Evolutionary conservation across 257 asterid genomes (phyloP).

Genomic region (Craterostigma plantagineum): DNA sequence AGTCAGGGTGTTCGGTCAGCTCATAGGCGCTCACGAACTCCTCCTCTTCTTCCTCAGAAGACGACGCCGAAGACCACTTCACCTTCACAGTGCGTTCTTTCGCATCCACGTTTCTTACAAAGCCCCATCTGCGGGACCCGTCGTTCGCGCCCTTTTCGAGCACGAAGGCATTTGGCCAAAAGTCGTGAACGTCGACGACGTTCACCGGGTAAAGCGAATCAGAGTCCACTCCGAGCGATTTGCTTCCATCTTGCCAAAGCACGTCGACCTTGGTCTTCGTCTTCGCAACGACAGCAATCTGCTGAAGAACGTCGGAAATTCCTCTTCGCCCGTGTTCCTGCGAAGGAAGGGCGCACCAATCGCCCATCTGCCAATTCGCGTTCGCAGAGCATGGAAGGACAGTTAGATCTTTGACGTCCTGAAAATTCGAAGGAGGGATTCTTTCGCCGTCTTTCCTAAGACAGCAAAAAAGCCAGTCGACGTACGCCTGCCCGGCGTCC

Average conservation of each 20-base stretch:
- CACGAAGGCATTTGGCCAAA: slow-evolving; percentile 64
- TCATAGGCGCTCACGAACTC: slow-evolving; percentile 90
- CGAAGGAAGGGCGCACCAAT: slow-evolving; percentile 63
- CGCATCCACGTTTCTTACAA: slow-evolving; percentile 55
- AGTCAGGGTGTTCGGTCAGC: slow-evolving; percentile 74
- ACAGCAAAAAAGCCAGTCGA: slow-evolving; percentile 65
- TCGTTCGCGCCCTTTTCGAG: slow-evolving; percentile 49
- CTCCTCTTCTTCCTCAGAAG: slow-evolving; percentile 21
- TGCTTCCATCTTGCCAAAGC: slow-evolving; percentile 85
- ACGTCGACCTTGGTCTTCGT: slow-evolving; percentile 61
- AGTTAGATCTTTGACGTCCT: slow-evolving; percentile 30
- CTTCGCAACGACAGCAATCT: slow-evolving; percentile 45
- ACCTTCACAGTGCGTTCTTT: slow-evolving; percentile 76
- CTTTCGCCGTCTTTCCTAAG: slow-evolving; percentile 17
- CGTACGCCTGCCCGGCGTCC: slow-evolving; percentile 51
- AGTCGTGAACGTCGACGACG: slow-evolving; percentile 65
- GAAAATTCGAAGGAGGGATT: slow-evolving; percentile 16
- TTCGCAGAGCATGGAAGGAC: slow-evolving; percentile 17
- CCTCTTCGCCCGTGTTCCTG: slow-evolving; percentile 7
- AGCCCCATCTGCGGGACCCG: slow-evolving; percentile 48
- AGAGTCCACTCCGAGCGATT: slow-evolving; percentile 41
- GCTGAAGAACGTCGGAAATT: slow-evolving; percentile 13
- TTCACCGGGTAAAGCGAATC: slow-evolving; percentile 41
- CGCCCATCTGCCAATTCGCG: slow-evolving; percentile 18
- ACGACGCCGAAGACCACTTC: slow-evolving; percentile 49